These are phyloP conservation scores for Amphicarpaea edgeworthii DNA, from an alignment of 306 rosid genomes.

Conservation along the genomic window DNA sequence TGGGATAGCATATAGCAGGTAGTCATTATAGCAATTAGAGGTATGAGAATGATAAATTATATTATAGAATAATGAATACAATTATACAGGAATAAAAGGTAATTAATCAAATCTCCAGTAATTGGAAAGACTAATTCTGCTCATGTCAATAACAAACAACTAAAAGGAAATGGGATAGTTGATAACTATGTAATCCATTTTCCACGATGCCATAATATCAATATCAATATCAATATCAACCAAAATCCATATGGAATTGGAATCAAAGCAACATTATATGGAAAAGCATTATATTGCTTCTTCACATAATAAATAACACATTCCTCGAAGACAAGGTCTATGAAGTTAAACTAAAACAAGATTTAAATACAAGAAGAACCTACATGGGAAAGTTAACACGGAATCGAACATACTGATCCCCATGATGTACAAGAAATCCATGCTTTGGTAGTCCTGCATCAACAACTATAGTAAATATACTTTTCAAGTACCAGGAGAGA, in stretches of 20 bases:
- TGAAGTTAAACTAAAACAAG: background rate
- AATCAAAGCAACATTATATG: constrained; percentile 12
- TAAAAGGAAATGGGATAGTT: constrained; percentile 11
- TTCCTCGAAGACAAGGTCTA: constrained; percentile 22
- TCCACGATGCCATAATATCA: constrained; percentile 21
- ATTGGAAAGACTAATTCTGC: background rate
- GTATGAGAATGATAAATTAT: background rate
- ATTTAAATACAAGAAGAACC: constrained; percentile 24
- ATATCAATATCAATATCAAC: constrained; percentile 16
- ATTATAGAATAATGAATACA: background rate
- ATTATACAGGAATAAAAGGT: background rate
- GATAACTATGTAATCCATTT: background rate
- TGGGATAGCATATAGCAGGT: background rate
- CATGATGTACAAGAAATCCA: constrained; percentile 73
- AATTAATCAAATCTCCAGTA: background rate
- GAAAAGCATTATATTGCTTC: constrained; percentile 28
- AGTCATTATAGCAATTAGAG: background rate
- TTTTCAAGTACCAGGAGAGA: constrained; percentile 16
- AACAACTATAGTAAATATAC: constrained; percentile 34
- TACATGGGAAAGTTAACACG: constrained; percentile 84
- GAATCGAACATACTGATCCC: constrained; percentile 91
- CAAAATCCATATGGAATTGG: constrained; percentile 29
- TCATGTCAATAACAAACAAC: constrained; percentile 17
- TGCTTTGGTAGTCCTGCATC: constrained; percentile 73
- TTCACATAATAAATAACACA: constrained; percentile 26